A percentile compares a stretch with the other conserved stretches of the same genome.
phyloP scores from a whole-genome alignment of 345 rosid species.

The Reutealis trisperma region DNA sequence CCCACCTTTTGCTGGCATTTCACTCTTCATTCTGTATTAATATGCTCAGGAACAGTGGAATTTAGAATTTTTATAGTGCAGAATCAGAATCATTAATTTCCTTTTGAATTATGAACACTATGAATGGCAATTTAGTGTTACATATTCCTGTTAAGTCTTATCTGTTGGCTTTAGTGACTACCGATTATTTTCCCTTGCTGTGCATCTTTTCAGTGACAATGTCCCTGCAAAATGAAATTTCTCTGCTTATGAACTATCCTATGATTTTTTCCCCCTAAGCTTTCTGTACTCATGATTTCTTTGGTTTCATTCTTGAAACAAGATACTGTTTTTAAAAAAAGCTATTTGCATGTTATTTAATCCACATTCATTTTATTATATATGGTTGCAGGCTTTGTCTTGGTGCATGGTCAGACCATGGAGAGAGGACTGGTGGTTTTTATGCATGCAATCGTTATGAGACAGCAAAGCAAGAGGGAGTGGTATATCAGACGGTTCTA shows the following conservation, averaged over 20 bases:
- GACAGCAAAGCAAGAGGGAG: conserved; percentile 88
- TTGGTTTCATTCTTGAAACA: background rate
- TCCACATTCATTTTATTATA: background rate
- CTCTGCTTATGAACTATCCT: background rate
- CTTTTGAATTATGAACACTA: background rate
- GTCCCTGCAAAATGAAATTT: background rate
- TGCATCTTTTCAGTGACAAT: background rate
- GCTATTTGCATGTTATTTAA: too few species aligned
- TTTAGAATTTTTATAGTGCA: background rate
- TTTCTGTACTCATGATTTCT: background rate
- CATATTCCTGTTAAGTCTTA: background rate
- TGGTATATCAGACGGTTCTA: conserved; percentile 39
- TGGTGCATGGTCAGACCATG: conserved; percentile 76
- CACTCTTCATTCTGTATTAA: conserved; percentile 3
- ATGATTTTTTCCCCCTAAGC: background rate
- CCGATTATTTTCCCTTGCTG: background rate
- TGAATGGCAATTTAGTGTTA: background rate
- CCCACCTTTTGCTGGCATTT: background rate
- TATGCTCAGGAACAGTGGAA: background rate
- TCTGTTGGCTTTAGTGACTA: background rate
- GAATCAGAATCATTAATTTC: background rate
- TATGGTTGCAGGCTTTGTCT: conserved; percentile 70
- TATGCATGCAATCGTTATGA: conserved; percentile 80
- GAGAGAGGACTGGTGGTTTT: conserved; percentile 80
- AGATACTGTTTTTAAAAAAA: background rate